Evolutionary conservation across 2,329 filamentous ascomycete species (phyloP).

Genomic region (Xylaria sp.): DNA sequence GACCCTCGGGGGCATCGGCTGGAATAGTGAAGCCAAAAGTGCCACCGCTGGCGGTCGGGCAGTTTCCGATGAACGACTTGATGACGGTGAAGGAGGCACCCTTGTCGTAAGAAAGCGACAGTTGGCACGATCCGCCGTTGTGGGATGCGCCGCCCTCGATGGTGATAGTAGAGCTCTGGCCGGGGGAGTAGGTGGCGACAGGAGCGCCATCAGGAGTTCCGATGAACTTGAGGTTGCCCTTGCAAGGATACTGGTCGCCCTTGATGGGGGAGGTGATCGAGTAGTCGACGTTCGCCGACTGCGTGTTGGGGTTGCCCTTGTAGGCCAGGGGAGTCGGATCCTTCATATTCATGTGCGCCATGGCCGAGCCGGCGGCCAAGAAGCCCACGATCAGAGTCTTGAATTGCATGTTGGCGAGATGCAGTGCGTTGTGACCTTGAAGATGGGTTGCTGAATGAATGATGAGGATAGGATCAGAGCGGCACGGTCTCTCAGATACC

Average conservation of each 20-base stretch:
- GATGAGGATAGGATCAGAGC: slow-evolving; percentile 3
- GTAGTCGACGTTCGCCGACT: slow-evolving; percentile 55
- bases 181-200: slow-evolving; percentile 58
- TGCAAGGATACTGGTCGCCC: slow-evolving; percentile 69
- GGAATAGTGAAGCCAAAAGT: slow-evolving; percentile 64
- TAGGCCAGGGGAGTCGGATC: slow-evolving; percentile 49
- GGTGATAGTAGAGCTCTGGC: slow-evolving; percentile 57
- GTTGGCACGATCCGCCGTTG: slow-evolving; percentile 70
- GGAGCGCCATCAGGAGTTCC: slow-evolving; percentile 46
- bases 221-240: slow-evolving; percentile 52
- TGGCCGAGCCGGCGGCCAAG: slow-evolving; percentile 40
- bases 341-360: slow-evolving; percentile 54
- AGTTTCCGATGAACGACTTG: slow-evolving; percentile 33
- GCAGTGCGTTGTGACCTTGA: not conserved
- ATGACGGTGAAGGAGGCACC: slow-evolving; percentile 63
- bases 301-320: slow-evolving; percentile 45
- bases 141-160: slow-evolving; percentile 59
- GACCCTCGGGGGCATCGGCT: slow-evolving; percentile 48
- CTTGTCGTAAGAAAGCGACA: slow-evolving; percentile 67
- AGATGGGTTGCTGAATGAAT: slow-evolving; percentile 4
- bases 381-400: slow-evolving; percentile 34
- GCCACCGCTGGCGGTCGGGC: slow-evolving; percentile 39
- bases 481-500: not conserved
- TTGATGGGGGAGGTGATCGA: slow-evolving; percentile 64
- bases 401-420: slow-evolving; percentile 39